Evolutionary conservation across 805 yeast genomes (phyloP).

Genomic region (Gaillardinia entomophila): DNA sequence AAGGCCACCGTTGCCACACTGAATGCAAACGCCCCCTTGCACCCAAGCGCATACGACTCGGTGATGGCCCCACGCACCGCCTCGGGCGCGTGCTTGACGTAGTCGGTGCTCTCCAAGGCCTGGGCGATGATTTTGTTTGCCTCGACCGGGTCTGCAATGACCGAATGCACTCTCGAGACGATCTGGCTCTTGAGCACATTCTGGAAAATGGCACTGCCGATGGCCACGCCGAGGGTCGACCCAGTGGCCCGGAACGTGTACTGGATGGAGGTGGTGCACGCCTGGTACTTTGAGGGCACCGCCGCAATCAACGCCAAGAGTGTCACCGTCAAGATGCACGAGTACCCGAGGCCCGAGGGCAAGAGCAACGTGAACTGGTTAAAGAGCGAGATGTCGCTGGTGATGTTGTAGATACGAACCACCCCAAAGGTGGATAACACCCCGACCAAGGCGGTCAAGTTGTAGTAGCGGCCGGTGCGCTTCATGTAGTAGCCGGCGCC

Average conservation of each 20-base stretch:
- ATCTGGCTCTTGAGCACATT: conserved; percentile 30
- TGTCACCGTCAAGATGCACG: conserved; percentile 64
- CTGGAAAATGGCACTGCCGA: conserved; percentile 64
- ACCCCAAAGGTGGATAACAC: conserved; percentile 44
- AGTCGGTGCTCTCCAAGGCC: conserved; percentile 55
- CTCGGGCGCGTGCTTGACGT: conserved; percentile 47
- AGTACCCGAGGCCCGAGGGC: conserved; percentile 60
- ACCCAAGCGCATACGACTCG: conserved; percentile 47
- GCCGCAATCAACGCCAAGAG: conserved; percentile 72
- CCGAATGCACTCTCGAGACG: conserved; percentile 3
- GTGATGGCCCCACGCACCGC: conserved; percentile 42
- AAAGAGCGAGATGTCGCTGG: conserved; percentile 22
- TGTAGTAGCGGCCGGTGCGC: conserved; percentile 58
- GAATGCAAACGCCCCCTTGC: conserved; percentile 50
- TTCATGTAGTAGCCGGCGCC: conserved; percentile 64
- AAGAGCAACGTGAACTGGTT: conserved; percentile 41
- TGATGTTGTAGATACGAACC: conserved; percentile 23
- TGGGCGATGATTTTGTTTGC: conserved; percentile 41
- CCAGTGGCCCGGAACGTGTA: conserved; percentile 86
- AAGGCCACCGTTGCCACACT: conserved; percentile 34
- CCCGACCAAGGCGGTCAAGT: conserved; percentile 38
- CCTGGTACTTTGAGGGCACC: conserved; percentile 64
- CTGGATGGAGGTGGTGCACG: conserved; percentile 83
- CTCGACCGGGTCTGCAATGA: conserved; percentile 16
- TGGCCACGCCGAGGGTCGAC: conserved; percentile 74